A percentile compares a stretch with the other conserved stretches of the same genome.
Conservation (phyloP, 345 rosid genomes). For the Eucalyptus cloeziana region DNA sequence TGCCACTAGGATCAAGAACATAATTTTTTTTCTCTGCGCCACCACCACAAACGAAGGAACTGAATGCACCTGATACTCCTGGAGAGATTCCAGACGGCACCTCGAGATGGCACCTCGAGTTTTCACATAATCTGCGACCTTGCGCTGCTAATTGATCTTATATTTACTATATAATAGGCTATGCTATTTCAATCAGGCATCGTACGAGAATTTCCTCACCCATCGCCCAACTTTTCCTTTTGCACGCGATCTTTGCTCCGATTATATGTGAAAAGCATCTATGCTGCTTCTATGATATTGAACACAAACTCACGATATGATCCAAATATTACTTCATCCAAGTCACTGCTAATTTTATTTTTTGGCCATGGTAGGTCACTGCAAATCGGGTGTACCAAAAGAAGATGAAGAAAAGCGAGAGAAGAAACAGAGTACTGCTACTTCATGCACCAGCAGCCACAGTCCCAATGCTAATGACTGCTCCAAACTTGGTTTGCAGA, state of each 20-base stretch:
- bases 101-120: not conserved
- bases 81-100: not conserved
- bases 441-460: not conserved
- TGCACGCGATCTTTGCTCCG: not conserved
- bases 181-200: not conserved
- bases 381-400: not conserved
- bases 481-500: not conserved
- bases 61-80: not conserved
- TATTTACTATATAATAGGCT: not conserved
- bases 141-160: not conserved
- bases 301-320: not conserved
- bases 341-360: not conserved
- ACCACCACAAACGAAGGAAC: not conserved
- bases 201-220: not conserved
- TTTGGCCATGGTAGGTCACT: not conserved
- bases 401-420: not conserved
- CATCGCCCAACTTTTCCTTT: not conserved
- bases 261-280: not conserved
- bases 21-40: not conserved
- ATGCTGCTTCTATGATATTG: not conserved
- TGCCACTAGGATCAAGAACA: not conserved
- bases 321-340: not conserved
- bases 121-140: not conserved
- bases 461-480: not conserved
- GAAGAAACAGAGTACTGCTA: not conserved